These are phyloP conservation scores for Verticillium zaregamsianum DNA, from an alignment of 2,329 filamentous ascomycete species.

Conservation along the genomic window DNA sequence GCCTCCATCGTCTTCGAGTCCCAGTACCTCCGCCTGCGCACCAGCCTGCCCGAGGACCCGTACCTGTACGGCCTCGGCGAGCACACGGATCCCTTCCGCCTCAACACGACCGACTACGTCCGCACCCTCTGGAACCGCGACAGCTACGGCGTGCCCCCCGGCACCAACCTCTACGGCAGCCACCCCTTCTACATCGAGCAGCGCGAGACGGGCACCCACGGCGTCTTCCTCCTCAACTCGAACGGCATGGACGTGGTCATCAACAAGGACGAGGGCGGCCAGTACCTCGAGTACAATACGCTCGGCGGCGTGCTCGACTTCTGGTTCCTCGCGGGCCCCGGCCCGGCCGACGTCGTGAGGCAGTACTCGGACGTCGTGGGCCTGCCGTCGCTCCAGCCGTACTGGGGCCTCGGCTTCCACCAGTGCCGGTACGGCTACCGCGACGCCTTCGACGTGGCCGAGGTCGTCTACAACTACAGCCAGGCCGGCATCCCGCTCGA, in stretches of 20 bases:
- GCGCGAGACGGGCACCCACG: conserved; percentile 66
- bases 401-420: conserved; percentile 63
- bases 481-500: conserved; percentile 64
- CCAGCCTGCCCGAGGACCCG: conserved; percentile 63
- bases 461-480: conserved; percentile 61
- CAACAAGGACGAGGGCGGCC: conserved; percentile 19
- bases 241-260: conserved; percentile 44
- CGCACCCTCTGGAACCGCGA: conserved; percentile 2
- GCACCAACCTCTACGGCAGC: conserved; percentile 68
- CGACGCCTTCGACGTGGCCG: conserved; percentile 65
- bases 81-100: conserved; percentile 63
- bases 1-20: conserved; percentile 67
- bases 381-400: conserved; percentile 73
- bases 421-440: conserved; percentile 81
- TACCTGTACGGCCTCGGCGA: conserved; percentile 75
- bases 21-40: conserved; percentile 72
- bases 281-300: conserved; percentile 61
- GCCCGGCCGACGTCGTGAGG: conserved; percentile 13
- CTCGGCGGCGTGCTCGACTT: conserved; percentile 75
- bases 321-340: conserved; percentile 74
- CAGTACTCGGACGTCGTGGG: conserved; percentile 45
- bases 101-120: conserved; percentile 63
- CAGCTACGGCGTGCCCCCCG: conserved; percentile 17
- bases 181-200: conserved; percentile 81
- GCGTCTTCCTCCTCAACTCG: conserved; percentile 71